Evolutionary conservation across 2,329 filamentous ascomycete species (phyloP).

Genomic region (Ophiostoma fasciatum): DNA sequence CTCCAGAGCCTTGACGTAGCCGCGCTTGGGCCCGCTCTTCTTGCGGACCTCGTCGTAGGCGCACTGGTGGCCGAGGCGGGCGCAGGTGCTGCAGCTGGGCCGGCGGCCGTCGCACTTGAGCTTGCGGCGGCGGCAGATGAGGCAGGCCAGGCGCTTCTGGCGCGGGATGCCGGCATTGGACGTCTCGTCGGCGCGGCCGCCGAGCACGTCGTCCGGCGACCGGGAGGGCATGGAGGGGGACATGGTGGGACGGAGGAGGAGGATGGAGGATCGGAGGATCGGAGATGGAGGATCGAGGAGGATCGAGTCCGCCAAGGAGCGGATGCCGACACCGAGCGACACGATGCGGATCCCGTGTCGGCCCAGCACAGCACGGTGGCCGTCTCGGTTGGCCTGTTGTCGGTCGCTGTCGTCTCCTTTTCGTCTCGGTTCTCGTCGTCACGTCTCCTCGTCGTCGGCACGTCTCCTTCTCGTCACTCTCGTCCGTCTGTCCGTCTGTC

Average conservation of each 20-base stretch:
- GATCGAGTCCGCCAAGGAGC: background rate
- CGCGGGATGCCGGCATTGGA: conserved; percentile 49
- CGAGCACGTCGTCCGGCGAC: conserved; percentile 10
- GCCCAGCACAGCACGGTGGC: too few relatives aligned
- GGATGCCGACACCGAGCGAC: too few relatives aligned
- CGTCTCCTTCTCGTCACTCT: too few relatives aligned
- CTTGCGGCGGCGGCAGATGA: conserved; percentile 86
- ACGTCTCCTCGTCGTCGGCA: too few relatives aligned
- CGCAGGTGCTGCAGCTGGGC: conserved; percentile 79
- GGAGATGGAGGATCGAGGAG: too few relatives aligned
- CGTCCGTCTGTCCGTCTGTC: too few relatives aligned
- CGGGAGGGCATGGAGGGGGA: conserved; percentile 15
- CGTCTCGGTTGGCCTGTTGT: too few relatives aligned
- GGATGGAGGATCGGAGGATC: too few relatives aligned
- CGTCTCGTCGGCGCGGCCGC: conserved; percentile 10
- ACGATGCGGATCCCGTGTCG: too few relatives aligned
- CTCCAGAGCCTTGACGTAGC: conserved; percentile 88
- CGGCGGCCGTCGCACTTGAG: conserved; percentile 74
- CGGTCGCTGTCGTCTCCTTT: too few relatives aligned
- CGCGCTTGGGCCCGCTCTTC: conserved; percentile 88
- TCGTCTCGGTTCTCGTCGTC: too few relatives aligned
- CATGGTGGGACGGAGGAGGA: conserved; percentile 8
- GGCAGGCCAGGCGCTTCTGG: conserved; percentile 88
- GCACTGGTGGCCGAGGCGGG: conserved; percentile 72
- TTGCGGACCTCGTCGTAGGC: conserved; percentile 84